Base-by-base conservation (phyloP, 768 basidiomycete species). In the Pholiota microspora region DNA sequence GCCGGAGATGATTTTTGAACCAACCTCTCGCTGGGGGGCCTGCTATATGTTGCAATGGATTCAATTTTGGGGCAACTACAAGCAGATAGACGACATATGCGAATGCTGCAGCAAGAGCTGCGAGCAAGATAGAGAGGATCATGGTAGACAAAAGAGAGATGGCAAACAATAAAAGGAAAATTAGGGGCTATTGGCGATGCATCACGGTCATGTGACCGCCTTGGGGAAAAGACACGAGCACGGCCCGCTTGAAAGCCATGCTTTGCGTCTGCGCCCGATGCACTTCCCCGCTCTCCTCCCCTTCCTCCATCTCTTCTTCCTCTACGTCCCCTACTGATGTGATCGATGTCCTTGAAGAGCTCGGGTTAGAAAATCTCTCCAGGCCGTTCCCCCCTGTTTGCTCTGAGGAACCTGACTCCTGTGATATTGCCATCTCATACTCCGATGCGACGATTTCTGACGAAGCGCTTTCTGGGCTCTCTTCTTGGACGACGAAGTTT, bases 11-110 rank as follows among this genome's bases (percentile, higher is more conserved):
- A 60, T 77, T 77, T 24, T 69, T 73, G 50, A 88, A 78, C 62
- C 79, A 73, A 21, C 71, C 67, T 5, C 62, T 67, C 8, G 74
- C 67, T 0, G 82, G 82, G 18, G 89, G 89, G 24, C 89, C 88
- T 44, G 83, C 81, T 29, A 92, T 67, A 21, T 67, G 69, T 32
- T 70, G 73, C 10, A 91, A 71, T 15, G 85, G 79, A 57, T 77
- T 78, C 55, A 68, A 70, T 40, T 55, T 63, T 1, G 71, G 71
- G 1, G 62, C 58, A 53, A 78, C 59, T 42, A 75, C 40, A 29
- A 71, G 38, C 2, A 65, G 48, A 62, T 72, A 76, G 27, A 69
- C 44, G 2, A 64, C 21, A 57, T 68, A 74, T 23, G 56, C 54
- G 16, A 66, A 9, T 53, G 51, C 3, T 51, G 55, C 40, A 5